Evolutionary conservation across 306 rosid species (phyloP), one percentile per base, ranked within the genome.

Genomic region (Malus sylvestris): DNA sequence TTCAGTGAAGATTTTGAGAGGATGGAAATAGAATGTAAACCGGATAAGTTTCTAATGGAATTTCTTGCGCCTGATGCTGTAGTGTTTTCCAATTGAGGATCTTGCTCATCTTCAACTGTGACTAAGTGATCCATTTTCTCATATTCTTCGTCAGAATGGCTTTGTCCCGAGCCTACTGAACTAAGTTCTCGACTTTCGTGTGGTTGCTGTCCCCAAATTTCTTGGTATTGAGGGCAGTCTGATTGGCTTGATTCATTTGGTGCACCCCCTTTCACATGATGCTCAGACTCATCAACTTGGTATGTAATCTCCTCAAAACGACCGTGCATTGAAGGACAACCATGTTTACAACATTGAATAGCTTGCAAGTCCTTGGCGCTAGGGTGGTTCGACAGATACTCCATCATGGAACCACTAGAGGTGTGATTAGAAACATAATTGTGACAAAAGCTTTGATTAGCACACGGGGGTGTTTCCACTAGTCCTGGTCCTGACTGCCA

Each of bases 251-350:
- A 82, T 20, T 73, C 53, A 16, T 79, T 84, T 11, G 82, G 82
- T 33, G 78, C 80, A 70, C 73, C 83, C 49, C 80, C 82, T 49
- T 57, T 55, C 35, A 52, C 73, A 42, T 82, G 86, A 75, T 88
- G 83, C 82, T 81, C 85, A 25, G 86, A 80, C 20, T 85, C 88
- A 23, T 85, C 93, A 11, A 87, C 88, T 79, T 78, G 88, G 51
- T 87, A 90, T 4, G 88, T 88, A 23, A 93, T 70, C 94, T 93
- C 98, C 88, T 88, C 98, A 19, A 93, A 93, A 63, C 98, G 90
- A 15, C 98, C 97, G 3, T 86, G 97, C 89, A 83, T 81, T 10
- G 92, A 91, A 68, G 91, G 84, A 73, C 93, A 90, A 55, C 91
- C 89, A 42, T 71, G 76, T 69, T 75, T 82, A 67, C 90, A 84